phyloP scores from a whole-genome alignment of 345 rosid species.

The Linum usitatissimum region DNA sequence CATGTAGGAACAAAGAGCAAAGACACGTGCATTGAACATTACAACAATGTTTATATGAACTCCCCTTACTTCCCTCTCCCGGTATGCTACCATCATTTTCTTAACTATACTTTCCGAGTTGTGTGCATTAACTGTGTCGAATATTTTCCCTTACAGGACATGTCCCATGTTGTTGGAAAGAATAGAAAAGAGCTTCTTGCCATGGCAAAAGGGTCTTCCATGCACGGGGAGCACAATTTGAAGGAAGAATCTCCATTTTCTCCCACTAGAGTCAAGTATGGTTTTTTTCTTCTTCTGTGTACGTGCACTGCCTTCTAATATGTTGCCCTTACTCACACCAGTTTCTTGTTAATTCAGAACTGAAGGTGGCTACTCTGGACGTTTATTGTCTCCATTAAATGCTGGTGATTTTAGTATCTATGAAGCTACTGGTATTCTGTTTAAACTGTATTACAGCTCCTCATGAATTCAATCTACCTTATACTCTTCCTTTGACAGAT shows the following conservation, averaged over 20 bases:
- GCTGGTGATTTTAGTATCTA: slow-evolving; percentile 24
- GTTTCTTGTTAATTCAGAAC: slow-evolving; percentile 36
- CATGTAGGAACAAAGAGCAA: slow-evolving; percentile 97
- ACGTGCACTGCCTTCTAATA: slow-evolving; percentile 10
- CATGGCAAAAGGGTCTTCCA: slow-evolving; percentile 72
- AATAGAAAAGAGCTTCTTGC: slow-evolving; percentile 92
- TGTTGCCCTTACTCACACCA: slow-evolving; percentile 14
- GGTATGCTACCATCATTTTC: slow-evolving; percentile 30
- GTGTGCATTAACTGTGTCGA: slow-evolving; percentile 5
- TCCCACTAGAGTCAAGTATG: slow-evolving; percentile 89
- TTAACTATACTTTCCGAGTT: slow-evolving; percentile 8
- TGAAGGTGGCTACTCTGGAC: slow-evolving; percentile 56
- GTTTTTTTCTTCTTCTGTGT: slow-evolving; percentile 12
- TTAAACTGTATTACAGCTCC: neutral
- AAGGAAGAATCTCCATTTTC: slow-evolving; percentile 81
- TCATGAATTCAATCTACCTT: neutral
- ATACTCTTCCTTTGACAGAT: slow-evolving; percentile 21
- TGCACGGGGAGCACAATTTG: slow-evolving; percentile 46
- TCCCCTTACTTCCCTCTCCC: slow-evolving; percentile 91
- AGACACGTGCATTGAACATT: slow-evolving; percentile 82
- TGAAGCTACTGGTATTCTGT: slow-evolving; percentile 6
- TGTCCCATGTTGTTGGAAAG: slow-evolving; percentile 94
- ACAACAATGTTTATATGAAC: slow-evolving; percentile 54
- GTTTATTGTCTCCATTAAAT: slow-evolving; percentile 25
- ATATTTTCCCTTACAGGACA: slow-evolving; percentile 41